Evolutionary conservation across 2,329 filamentous ascomycete genomes (phyloP).

Genomic region (Colletotrichum cereale): DNA sequence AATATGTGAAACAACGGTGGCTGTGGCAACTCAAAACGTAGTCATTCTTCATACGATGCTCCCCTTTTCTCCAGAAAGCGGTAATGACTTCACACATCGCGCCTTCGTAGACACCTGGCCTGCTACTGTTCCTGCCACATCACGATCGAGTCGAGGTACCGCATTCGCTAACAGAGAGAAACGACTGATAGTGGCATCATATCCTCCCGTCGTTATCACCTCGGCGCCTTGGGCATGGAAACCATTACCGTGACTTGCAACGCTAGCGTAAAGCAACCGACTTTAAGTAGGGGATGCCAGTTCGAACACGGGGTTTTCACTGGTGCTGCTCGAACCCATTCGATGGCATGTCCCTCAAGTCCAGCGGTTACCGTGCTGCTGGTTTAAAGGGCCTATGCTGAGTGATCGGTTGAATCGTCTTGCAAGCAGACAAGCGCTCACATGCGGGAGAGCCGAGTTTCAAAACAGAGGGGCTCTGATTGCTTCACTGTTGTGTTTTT

Average conservation of each 20-base stretch:
- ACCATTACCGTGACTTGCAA: not conserved
- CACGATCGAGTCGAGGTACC: no score
- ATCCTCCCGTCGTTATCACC: no score
- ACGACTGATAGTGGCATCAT: no score
- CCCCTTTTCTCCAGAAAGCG: not conserved
- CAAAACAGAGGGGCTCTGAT: not conserved
- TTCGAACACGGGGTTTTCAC: no score
- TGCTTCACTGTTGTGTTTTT: not conserved
- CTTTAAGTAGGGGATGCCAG: no score
- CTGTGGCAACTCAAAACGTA: not conserved
- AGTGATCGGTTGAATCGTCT: not conserved
- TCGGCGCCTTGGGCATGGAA: not conserved
- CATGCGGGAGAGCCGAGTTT: not conserved
- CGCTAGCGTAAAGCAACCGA: not conserved
- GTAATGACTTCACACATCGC: not conserved
- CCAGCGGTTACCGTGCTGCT: not conserved
- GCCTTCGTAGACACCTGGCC: no score
- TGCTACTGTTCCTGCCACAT: no score
- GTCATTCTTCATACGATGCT: not conserved
- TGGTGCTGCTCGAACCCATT: not conserved
- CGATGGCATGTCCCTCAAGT: not conserved
- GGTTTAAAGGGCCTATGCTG: not conserved
- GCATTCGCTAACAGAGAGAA: no score
- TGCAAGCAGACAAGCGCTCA: not conserved
- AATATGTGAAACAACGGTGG: not conserved